Conservation (phyloP, 805 yeast species). For the Saturnispora serradocipensis region DNA sequence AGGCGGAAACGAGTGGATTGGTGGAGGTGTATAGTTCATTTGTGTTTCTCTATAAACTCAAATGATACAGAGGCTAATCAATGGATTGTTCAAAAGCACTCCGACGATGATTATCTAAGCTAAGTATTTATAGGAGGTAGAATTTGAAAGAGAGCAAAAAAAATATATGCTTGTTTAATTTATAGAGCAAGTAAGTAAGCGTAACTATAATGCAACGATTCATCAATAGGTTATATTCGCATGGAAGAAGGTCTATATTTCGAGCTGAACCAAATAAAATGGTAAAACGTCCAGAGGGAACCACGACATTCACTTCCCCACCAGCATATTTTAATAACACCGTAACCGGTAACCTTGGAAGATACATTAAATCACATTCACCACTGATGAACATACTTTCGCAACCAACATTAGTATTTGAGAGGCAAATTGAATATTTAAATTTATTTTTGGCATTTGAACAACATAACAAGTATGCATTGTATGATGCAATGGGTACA, state of each 20-base stretch:
- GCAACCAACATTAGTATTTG: conserved; percentile 81
- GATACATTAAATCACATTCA: background rate
- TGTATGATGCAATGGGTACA: conserved; percentile 66
- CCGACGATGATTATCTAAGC: no score
- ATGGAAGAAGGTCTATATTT: background rate
- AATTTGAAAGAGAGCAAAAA: no score
- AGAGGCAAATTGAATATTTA: conserved; percentile 82
- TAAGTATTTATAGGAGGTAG: background rate
- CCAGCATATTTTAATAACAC: background rate
- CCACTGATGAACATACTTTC: conserved; percentile 53
- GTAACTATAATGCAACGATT: background rate
- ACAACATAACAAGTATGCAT: conserved; percentile 73
- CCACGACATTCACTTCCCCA: background rate
- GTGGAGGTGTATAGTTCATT: conserved; percentile 30
- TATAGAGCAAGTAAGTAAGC: no score
- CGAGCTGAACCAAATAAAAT: background rate
- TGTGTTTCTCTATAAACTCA: no score
- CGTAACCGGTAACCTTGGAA: background rate
- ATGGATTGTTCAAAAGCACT: no score
- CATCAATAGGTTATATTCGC: conserved; percentile 8
- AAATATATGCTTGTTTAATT: no score
- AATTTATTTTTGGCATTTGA: conserved; percentile 83
- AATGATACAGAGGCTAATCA: no score
- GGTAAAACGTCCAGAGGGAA: background rate
- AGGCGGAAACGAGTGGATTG: conserved; percentile 76